These are phyloP conservation scores for Craterostigma plantagineum DNA, from an alignment of 257 asterid species.

Conservation along the genomic window DNA sequence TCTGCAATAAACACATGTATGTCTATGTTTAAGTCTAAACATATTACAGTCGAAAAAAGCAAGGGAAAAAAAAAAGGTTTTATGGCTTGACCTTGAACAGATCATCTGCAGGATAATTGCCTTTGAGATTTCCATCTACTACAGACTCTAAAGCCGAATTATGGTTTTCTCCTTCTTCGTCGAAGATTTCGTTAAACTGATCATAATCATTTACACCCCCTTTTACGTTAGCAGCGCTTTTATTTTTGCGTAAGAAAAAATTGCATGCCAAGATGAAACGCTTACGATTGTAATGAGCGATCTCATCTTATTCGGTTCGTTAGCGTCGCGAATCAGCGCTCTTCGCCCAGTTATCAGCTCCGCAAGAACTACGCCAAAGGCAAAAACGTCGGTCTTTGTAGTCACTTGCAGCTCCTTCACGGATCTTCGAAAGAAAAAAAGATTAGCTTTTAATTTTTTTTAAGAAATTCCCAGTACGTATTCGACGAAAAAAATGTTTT, in stretches of 20 bases:
- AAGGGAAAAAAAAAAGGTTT: neutral
- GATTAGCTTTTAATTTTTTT: too few species aligned
- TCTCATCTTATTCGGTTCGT: conserved; percentile 50
- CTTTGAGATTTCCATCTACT: conserved; percentile 38
- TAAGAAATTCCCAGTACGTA: too few species aligned
- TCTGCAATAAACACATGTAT: conserved; percentile 17
- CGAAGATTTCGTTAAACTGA: conserved; percentile 39
- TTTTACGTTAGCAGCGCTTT: too few species aligned
- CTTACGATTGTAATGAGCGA: conserved; percentile 71
- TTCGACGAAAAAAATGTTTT: too few species aligned
- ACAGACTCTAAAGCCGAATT: conserved; percentile 28
- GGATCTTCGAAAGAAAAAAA: conserved; percentile 23
- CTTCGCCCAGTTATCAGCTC: conserved; percentile 79
- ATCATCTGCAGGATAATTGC: conserved; percentile 47
- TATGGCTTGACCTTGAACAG: conserved; percentile 39
- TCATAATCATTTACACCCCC: neutral
- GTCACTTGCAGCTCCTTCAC: conserved; percentile 82
- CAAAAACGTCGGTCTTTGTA: conserved; percentile 69
- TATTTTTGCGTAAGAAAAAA: too few species aligned
- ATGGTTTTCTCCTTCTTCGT: conserved; percentile 30
- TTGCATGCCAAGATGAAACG: too few species aligned
- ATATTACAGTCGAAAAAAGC: neutral
- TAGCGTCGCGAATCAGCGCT: conserved; percentile 48
- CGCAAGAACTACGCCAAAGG: conserved; percentile 74
- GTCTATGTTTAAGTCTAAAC: neutral